Conservation (phyloP, 495 filamentous ascomycete genomes). For the Neurospora tetraspora region DNA sequence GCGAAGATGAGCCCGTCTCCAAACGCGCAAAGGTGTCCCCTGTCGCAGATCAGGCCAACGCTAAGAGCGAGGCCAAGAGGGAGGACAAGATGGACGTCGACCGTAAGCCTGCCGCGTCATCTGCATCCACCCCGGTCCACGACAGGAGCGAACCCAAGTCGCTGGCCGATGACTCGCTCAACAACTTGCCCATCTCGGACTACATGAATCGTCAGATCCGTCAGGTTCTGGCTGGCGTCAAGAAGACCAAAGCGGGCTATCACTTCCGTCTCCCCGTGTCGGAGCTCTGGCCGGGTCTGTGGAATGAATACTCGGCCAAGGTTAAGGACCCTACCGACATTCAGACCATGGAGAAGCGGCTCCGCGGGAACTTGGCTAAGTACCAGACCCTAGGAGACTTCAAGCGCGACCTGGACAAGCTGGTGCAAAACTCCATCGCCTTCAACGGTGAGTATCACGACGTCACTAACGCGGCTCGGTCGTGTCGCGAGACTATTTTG, state of each 20-base stretch:
- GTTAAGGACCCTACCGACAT: constrained; percentile 78
- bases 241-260: constrained; percentile 66
- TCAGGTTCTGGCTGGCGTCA: constrained; percentile 54
- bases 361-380: constrained; percentile 53
- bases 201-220: constrained; percentile 38
- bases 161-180: constrained; percentile 14
- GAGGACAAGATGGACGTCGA: constrained; percentile 15
- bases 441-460: constrained; percentile 78
- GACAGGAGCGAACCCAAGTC: constrained; percentile 6
- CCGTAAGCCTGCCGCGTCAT: background rate
- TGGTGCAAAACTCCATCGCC: constrained; percentile 61
- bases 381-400: constrained; percentile 58
- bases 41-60: constrained; percentile 18
- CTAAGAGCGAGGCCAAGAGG: constrained; percentile 4
- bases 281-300: constrained; percentile 38
- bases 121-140: background rate
- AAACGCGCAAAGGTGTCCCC: constrained; percentile 56
- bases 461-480: constrained; percentile 52
- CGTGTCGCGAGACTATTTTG: constrained; percentile 52
- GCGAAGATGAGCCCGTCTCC: constrained; percentile 60
- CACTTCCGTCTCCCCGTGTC: constrained; percentile 66
- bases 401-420: constrained; percentile 58
- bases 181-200: constrained; percentile 31
- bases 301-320: constrained; percentile 57
- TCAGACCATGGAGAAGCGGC: constrained; percentile 64